Evolutionary conservation across 257 asterid species (phyloP).

Genomic region (Nicotiana obtusifolia): DNA sequence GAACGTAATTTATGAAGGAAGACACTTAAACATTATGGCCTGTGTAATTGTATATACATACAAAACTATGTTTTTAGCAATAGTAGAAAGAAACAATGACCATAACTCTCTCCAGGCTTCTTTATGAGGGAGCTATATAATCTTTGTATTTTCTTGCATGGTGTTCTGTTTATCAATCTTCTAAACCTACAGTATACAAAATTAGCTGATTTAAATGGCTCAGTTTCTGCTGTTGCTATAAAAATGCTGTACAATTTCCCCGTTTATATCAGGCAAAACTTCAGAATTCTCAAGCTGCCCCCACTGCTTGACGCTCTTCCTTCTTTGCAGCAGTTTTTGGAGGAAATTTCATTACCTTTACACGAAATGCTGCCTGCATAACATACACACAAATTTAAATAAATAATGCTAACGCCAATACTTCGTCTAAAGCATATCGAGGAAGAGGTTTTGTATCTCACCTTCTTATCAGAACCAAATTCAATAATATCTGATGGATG

Average conservation of each 20-base stretch:
- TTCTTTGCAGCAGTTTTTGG: constrained; percentile 18
- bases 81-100: not conserved
- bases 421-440: not conserved
- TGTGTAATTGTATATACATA: not conserved
- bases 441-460: not conserved
- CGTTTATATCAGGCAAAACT: not conserved
- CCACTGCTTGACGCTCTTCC: constrained; percentile 33
- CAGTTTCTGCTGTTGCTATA: constrained; percentile 21
- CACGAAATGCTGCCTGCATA: constrained; percentile 60
- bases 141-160: not conserved
- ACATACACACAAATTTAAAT: not conserved
- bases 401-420: not conserved
- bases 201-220: constrained; percentile 24
- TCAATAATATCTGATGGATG: constrained; percentile 70
- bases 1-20: not conserved
- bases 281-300: constrained; percentile 26
- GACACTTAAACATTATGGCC: too few relatives aligned
- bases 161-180: not conserved
- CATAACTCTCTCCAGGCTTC: not conserved
- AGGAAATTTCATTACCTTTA: constrained; percentile 60
- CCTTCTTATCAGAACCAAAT: constrained; percentile 77
- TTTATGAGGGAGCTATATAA: not conserved
- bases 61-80: not conserved
- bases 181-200: constrained; percentile 21
- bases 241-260: constrained; percentile 40